Percentiles rank a stretch among this genome's conserved stretches.
These are phyloP conservation scores for Neofusicoccum sp. DNA, from an alignment of 2,329 filamentous ascomycete species.

Conservation along the genomic window DNA sequence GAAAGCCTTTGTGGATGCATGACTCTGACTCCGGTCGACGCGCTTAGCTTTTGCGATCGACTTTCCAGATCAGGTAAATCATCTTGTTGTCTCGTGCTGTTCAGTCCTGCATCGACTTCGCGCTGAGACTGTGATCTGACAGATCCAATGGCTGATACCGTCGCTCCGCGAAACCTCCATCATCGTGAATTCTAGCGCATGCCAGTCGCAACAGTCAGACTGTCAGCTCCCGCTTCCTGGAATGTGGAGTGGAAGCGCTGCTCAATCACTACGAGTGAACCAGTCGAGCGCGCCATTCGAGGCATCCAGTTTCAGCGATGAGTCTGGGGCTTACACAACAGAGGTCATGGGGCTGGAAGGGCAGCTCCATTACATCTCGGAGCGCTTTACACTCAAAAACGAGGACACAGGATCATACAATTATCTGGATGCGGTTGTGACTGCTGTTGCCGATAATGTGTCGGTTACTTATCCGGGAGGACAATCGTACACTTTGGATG, in stretches of 20 bases:
- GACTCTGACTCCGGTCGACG: background rate
- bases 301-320: background rate
- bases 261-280: background rate
- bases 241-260: background rate
- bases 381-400: background rate
- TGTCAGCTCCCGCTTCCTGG: background rate
- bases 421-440: background rate
- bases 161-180: background rate
- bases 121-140: background rate
- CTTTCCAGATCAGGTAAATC: background rate
- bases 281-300: background rate
- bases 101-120: background rate
- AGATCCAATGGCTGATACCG: background rate
- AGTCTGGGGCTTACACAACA: background rate
- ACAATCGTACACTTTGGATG: background rate
- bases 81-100: too few species aligned
- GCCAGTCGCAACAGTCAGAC: background rate
- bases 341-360: background rate
- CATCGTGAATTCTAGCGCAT: background rate
- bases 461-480: background rate
- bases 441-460: conserved; percentile 3
- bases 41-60: background rate
- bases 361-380: background rate
- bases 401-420: background rate
- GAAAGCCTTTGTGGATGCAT: background rate